phyloP scores from a whole-genome alignment of 805 yeast genomes.

The Nakazawaea ernobii region DNA sequence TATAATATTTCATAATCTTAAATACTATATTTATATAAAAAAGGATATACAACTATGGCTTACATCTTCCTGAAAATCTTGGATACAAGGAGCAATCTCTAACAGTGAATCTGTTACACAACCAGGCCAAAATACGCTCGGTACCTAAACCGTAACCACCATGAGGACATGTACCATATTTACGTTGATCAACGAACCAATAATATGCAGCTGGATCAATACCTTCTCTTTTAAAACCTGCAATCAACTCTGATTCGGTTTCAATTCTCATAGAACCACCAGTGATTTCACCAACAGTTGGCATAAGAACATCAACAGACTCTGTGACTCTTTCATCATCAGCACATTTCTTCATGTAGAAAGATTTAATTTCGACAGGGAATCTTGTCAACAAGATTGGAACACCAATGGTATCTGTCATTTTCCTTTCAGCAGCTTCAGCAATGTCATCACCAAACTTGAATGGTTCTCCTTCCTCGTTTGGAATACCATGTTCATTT shows the following conservation, averaged over 20 bases:
- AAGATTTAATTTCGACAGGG: slow-evolving; percentile 96
- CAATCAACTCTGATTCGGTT: slow-evolving; percentile 73
- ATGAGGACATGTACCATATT: slow-evolving; percentile 96
- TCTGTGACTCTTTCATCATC: slow-evolving; percentile 96
- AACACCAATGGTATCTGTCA: slow-evolving; percentile 91
- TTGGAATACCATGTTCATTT: slow-evolving; percentile 88
- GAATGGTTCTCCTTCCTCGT: slow-evolving; percentile 92
- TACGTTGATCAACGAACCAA: slow-evolving; percentile 95
- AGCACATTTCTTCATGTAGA: slow-evolving; percentile 90
- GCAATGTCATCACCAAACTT: slow-evolving; percentile 98
- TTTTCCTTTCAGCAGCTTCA: slow-evolving; percentile 98
- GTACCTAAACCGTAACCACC: slow-evolving; percentile 99
- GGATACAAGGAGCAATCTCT: slow-evolving; percentile 98
- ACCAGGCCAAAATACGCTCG: slow-evolving; percentile 97
- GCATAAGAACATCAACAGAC: slow-evolving; percentile 97
- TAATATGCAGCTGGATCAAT: slow-evolving; percentile 80
- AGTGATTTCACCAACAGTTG: slow-evolving; percentile 97
- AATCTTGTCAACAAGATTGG: slow-evolving; percentile 90
- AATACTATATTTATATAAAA: background rate
- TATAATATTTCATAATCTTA: no score
- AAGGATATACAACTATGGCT: slow-evolving; percentile 51
- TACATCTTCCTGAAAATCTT: slow-evolving; percentile 96
- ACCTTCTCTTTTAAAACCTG: slow-evolving; percentile 89
- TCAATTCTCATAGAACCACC: slow-evolving; percentile 99
- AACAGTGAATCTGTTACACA: slow-evolving; percentile 95